Percentiles rank a stretch among this genome's conserved stretches.
phyloP scores from a whole-genome alignment of 306 rosid genomes.

The Quercus robur region DNA sequence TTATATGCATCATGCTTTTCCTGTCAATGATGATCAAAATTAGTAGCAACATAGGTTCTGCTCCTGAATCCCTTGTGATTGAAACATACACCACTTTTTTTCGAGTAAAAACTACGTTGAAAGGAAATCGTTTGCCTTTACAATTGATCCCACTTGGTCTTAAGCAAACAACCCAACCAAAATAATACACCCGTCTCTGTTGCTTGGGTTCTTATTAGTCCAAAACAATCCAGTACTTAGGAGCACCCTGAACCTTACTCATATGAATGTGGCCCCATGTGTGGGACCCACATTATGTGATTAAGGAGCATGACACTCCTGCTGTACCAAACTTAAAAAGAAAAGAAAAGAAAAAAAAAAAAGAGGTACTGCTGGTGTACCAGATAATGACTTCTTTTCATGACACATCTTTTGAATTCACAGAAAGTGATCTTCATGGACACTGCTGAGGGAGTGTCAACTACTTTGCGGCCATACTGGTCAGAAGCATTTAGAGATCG shows the following conservation, averaged over 20 bases:
- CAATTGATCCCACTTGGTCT: neutral
- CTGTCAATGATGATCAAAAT: neutral
- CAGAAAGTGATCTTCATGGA: constrained; percentile 86
- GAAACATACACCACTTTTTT: neutral
- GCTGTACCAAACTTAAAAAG: neutral
- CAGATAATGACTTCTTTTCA: neutral
- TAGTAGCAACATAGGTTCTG: neutral
- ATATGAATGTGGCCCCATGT: neutral
- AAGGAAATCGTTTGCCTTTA: neutral
- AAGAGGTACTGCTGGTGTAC: neutral
- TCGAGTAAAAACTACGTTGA: neutral
- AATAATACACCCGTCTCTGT: neutral
- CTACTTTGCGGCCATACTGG: constrained; percentile 81
- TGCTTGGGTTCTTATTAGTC: constrained; percentile 13
- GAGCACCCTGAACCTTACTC: neutral
- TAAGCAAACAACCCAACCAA: constrained; percentile 5
- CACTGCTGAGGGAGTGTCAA: constrained; percentile 57
- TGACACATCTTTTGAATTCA: constrained; percentile 14
- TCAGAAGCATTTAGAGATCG: constrained; percentile 58
- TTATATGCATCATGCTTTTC: neutral
- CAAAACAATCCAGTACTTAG: neutral
- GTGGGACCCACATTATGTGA: neutral
- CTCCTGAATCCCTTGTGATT: neutral
- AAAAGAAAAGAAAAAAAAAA: neutral
- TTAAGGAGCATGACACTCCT: neutral